Conservation (phyloP, 768 basidiomycete genomes). For the Peribolospora baueri region DNA sequence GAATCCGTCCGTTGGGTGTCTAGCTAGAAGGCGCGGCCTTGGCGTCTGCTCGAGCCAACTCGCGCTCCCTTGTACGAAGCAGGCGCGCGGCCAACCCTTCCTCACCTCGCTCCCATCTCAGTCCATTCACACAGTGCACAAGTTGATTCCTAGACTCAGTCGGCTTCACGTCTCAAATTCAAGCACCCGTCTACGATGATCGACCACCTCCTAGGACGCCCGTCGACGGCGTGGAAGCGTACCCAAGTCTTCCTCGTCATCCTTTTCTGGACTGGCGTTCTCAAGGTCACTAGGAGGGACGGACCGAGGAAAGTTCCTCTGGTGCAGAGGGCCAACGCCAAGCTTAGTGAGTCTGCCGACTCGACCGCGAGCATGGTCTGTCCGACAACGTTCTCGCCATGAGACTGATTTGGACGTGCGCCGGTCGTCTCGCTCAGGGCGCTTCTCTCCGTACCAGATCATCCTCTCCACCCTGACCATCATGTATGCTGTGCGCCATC, state of each 20-base stretch:
- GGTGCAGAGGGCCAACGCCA: slow-evolving; percentile 14
- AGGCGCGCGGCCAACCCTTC: no score
- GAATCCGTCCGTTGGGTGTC: no score
- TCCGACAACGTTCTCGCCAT: not conserved
- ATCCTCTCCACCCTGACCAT: slow-evolving; percentile 61
- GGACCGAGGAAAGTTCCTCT: slow-evolving; percentile 35
- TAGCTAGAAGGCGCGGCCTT: no score
- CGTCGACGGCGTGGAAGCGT: slow-evolving; percentile 61
- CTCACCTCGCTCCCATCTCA: no score
- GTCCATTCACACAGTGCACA: no score
- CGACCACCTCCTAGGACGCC: slow-evolving; percentile 71
- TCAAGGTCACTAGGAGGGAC: slow-evolving; percentile 36
- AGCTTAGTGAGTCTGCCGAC: slow-evolving; percentile 13
- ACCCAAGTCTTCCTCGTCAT: slow-evolving; percentile 65
- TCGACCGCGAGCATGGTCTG: not conserved
- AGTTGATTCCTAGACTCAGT: no score
- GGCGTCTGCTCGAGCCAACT: no score
- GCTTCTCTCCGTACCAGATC: slow-evolving; percentile 91
- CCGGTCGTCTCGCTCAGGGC: slow-evolving; percentile 24
- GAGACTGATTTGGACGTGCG: not conserved
- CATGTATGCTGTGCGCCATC: slow-evolving; percentile 57
- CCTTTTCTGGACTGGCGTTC: slow-evolving; percentile 70
- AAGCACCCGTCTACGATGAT: slow-evolving; percentile 35
- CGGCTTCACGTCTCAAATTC: no score
- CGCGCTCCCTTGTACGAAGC: no score